A percentile compares a stretch with the other conserved stretches of the same genome.
These are phyloP conservation scores for Calvatia gigantea DNA, from an alignment of 768 basidiomycete genomes.

Conservation along the genomic window DNA sequence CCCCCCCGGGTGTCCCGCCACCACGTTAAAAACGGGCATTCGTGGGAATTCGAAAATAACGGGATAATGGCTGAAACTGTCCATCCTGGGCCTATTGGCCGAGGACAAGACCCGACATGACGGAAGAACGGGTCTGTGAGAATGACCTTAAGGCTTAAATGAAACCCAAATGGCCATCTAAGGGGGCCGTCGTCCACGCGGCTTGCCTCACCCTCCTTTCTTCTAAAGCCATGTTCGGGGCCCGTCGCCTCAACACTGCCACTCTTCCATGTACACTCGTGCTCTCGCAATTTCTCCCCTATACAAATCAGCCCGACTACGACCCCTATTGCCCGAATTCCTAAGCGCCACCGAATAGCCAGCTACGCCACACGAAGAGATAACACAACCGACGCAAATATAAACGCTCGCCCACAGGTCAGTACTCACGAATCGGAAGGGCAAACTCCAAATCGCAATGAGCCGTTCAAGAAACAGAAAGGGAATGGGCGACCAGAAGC, in stretches of 20 bases:
- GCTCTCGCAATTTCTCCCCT: background rate
- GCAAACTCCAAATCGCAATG: background rate
- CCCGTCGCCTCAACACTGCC: background rate
- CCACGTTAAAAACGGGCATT: too few relatives aligned
- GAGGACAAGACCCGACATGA: too few relatives aligned
- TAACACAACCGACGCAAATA: background rate
- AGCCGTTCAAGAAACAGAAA: too few relatives aligned
- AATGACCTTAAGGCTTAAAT: background rate
- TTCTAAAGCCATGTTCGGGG: background rate
- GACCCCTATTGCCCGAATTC: background rate
- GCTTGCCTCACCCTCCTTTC: background rate
- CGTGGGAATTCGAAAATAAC: too few relatives aligned
- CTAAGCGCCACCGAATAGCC: background rate
- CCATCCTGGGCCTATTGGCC: too few relatives aligned
- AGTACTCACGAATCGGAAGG: background rate
- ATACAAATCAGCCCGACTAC: background rate
- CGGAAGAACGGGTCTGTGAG: background rate
- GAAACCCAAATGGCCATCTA: background rate
- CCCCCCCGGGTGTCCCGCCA: too few relatives aligned
- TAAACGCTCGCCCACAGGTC: background rate
- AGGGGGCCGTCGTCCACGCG: background rate
- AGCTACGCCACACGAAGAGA: background rate
- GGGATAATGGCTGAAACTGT: too few relatives aligned
- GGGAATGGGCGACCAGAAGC: background rate
- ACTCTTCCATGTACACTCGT: background rate